Percentiles rank a stretch among this genome's conserved stretches.
These are phyloP conservation scores for Diutina scorzettiae DNA, from an alignment of 1,139 yeast species.

Conservation along the genomic window DNA sequence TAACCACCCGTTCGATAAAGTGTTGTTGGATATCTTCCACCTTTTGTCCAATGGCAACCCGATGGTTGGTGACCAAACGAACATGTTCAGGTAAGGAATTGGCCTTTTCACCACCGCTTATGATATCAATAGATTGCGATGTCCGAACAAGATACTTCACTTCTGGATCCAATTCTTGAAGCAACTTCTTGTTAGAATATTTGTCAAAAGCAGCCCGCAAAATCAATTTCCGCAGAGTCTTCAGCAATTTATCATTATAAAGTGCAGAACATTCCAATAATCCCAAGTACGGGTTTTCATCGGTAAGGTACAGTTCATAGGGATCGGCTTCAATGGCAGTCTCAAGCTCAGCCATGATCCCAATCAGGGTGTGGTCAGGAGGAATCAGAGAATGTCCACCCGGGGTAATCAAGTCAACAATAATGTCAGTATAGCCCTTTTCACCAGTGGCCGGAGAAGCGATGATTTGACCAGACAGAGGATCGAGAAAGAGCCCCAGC, in stretches of 20 bases:
- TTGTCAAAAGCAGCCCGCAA: slow-evolving; percentile 10
- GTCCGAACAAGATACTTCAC: slow-evolving; percentile 7
- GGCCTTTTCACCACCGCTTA: slow-evolving; percentile 7
- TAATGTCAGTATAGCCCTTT: slow-evolving; percentile 10
- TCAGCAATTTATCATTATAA: slow-evolving; percentile 6
- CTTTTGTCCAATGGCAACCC: slow-evolving; percentile 6
- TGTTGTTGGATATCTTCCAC: background rate
- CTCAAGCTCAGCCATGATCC: slow-evolving; percentile 7
- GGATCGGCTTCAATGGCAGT: slow-evolving; percentile 7
- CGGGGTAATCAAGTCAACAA: slow-evolving; percentile 7
- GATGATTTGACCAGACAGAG: slow-evolving; percentile 6
- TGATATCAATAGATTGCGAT: slow-evolving; percentile 7
- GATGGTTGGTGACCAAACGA: slow-evolving; percentile 7
- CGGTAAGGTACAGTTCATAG: slow-evolving; percentile 3
- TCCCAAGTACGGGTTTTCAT: slow-evolving; percentile 6
- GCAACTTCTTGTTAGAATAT: slow-evolving; percentile 9
- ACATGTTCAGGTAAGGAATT: slow-evolving; percentile 7
- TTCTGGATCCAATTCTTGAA: slow-evolving; percentile 6
- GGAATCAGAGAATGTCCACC: slow-evolving; percentile 8
- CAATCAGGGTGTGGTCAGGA: slow-evolving; percentile 7
- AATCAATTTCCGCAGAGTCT: slow-evolving; percentile 8
- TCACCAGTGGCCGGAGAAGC: slow-evolving; percentile 11
- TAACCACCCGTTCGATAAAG: background rate
- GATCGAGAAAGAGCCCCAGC: background rate
- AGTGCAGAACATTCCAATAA: slow-evolving; percentile 7